phyloP scores from a whole-genome alignment of 208 protist species.

The Angomonas desouzai region DNA sequence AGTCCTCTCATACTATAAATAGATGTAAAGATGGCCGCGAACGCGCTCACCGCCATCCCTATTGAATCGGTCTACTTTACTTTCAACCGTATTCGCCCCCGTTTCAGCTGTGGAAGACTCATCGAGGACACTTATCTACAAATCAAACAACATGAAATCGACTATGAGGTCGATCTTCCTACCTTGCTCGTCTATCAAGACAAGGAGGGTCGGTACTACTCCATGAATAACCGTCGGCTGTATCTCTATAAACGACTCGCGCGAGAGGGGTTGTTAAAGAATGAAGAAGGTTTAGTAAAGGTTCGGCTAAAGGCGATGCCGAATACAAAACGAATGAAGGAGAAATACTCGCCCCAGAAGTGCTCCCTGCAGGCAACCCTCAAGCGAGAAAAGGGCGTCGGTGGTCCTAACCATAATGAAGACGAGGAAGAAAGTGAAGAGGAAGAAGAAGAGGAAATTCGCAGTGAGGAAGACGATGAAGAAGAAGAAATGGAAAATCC shows the following conservation, averaged over 20 bases:
- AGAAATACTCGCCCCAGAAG: not conserved
- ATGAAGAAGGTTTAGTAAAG: not conserved
- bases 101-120: constrained; percentile 80
- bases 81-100: constrained; percentile 73
- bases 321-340: not conserved
- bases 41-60: not conserved
- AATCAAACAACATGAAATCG: constrained; percentile 34
- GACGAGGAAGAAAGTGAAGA: constrained; percentile 5
- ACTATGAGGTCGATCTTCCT: constrained; percentile 56
- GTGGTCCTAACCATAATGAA: constrained; percentile 8
- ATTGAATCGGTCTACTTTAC: constrained; percentile 71
- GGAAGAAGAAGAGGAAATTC: constrained; percentile 8
- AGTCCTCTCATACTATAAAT: too few species aligned
- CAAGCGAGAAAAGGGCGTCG: not conserved
- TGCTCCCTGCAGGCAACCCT: not conserved
- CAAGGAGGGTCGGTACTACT: not conserved
- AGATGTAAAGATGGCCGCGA: too few species aligned
- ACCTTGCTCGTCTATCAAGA: constrained; percentile 68
- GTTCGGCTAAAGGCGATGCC: constrained; percentile 1
- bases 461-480: not conserved
- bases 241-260: not conserved
- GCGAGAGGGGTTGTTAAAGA: not conserved
- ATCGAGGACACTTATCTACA: constrained; percentile 73
- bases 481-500: constrained; percentile 1
- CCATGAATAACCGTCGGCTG: constrained; percentile 8